These are phyloP conservation scores for Beauveria asiatica DNA, from an alignment of 2,329 filamentous ascomycete genomes.

Conservation along the genomic window DNA sequence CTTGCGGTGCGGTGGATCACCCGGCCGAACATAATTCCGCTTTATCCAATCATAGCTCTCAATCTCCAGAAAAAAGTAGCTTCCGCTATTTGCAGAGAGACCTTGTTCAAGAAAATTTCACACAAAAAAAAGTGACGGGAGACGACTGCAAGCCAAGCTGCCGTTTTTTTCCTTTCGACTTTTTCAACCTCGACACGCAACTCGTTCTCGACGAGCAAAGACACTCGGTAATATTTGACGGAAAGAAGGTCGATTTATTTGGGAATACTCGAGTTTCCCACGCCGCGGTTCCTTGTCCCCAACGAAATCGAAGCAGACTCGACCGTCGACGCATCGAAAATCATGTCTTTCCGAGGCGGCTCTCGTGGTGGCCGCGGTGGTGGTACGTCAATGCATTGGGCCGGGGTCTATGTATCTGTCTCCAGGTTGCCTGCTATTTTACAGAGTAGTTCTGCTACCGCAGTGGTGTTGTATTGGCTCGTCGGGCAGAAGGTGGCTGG, in stretches of 20 bases:
- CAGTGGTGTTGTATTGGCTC: background rate
- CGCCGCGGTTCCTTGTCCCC: background rate
- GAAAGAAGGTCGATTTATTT: background rate
- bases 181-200: background rate
- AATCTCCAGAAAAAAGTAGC: conserved; percentile 7
- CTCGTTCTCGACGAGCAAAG: background rate
- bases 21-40: conserved; percentile 14
- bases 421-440: background rate
- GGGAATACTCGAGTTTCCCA: background rate
- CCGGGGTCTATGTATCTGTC: background rate
- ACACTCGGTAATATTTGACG: background rate
- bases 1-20: background rate
- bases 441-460: background rate
- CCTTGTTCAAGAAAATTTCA: conserved; percentile 21
- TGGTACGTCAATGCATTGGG: conserved; percentile 19
- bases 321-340: conserved; percentile 4
- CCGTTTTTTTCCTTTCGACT: background rate
- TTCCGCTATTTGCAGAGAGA: background rate
- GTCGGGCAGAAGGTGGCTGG: background rate
- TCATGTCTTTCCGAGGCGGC: conserved; percentile 33
- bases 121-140: conserved; percentile 20
- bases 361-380: conserved; percentile 27
- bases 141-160: background rate
- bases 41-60: conserved; percentile 12
- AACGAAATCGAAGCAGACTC: conserved; percentile 7